These are phyloP conservation scores for Cyclotella sp. DNA, from an alignment of 108 stramenopile genomes.

Conservation along the genomic window DNA sequence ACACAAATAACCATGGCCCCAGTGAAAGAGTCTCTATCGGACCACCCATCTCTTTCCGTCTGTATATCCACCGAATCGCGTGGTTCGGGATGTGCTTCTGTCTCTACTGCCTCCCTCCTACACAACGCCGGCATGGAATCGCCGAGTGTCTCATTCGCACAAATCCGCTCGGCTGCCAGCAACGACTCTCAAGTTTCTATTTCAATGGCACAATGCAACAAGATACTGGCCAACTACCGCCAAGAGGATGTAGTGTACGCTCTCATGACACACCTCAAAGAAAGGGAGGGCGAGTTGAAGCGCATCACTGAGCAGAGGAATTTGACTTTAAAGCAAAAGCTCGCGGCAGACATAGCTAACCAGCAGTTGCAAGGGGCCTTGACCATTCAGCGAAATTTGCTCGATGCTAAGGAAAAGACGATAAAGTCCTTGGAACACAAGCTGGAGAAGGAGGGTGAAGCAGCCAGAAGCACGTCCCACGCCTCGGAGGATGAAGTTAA, in stretches of 20 bases:
- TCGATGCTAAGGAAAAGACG: constrained; percentile 24
- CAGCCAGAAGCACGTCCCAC: background rate
- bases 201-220: background rate
- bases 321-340: constrained; percentile 8
- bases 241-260: constrained; percentile 41
- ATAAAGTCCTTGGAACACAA: constrained; percentile 24
- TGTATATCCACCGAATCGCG: background rate
- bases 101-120: constrained; percentile 11
- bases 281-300: constrained; percentile 33
- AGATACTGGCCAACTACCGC: constrained; percentile 17
- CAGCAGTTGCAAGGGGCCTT: constrained; percentile 16
- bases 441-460: background rate
- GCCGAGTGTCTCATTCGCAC: background rate
- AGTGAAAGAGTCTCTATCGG: background rate
- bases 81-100: background rate
- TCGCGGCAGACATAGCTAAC: constrained; percentile 24
- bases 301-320: constrained; percentile 25
- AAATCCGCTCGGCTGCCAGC: background rate
- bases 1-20: background rate
- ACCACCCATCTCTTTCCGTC: background rate
- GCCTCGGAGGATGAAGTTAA: constrained; percentile 17
- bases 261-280: constrained; percentile 40
- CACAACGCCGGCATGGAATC: background rate
- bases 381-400: constrained; percentile 3
- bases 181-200: background rate